Base-by-base conservation (phyloP, 495 filamentous ascomycete genomes). In the Hypoxylon fuscum region DNA sequence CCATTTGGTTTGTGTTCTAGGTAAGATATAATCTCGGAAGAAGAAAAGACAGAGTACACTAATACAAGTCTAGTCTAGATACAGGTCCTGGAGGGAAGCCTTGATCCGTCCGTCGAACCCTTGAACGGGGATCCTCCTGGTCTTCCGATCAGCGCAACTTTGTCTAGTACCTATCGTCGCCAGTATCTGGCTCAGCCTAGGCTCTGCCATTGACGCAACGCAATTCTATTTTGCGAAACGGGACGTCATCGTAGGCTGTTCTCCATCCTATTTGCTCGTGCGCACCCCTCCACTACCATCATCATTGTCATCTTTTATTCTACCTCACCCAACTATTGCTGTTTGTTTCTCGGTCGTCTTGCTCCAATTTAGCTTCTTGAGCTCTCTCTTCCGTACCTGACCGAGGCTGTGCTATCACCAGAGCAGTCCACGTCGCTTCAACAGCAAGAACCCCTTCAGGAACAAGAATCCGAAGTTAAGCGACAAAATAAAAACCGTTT, bases 201-300 rank as follows among this genome's bases (percentile, higher is more conserved):
- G 50, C 40, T 56, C 43, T 52, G 21, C 63, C 47, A 61, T 66
- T 66, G 47, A 66, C 63, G 63, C 63, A 66, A 62, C 57, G 57
- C 57, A 44, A 54, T 58, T 66, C 41, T 56, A 66, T 54, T 57
- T 55, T 50, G 52, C 54, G 48, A 58, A 46, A 37, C 40, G 59
- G 64, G 64, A 68, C 64, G 64, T 68, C 64, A 68, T 68, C 55
- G 45, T 35, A 29, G 38, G 35, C 29, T 22, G 4, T 45, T 27
- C 31, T 49, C 54, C 29, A 59, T 57, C 57, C 47, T 18, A 61
- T 61, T 66, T 51, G 63, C 43, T 53, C 37, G 43, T 17, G 22
- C 17, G 23, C 47, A 35, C 44, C 50, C 59, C 58, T 63, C 59
- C 64, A 68, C 40, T 38, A 63, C 29, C 44, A 29, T 59, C 59